phyloP scores from a whole-genome alignment of 768 basidiomycete genomes.

The Leucocoprinus birnbaumii region DNA sequence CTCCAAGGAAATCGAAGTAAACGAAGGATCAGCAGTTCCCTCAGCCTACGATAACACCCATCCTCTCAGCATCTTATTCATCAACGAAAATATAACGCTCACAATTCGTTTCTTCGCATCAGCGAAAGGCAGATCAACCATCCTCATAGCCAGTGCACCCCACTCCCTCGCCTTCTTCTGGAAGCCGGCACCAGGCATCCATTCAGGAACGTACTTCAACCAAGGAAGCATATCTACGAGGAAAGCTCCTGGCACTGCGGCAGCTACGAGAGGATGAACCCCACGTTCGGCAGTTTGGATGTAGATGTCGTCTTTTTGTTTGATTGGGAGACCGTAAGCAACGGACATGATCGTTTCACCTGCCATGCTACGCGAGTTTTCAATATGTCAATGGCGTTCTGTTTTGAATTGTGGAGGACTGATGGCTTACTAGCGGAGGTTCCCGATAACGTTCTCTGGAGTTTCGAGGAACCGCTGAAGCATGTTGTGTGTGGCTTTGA shows the following conservation, averaged over 20 bases:
- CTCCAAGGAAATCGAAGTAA: slow-evolving; percentile 15
- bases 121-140: slow-evolving; percentile 32
- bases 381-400: no score
- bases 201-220: slow-evolving; percentile 26
- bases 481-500: slow-evolving; percentile 25
- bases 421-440: not conserved
- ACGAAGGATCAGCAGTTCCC: slow-evolving; percentile 15
- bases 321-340: slow-evolving; percentile 32
- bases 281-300: slow-evolving; percentile 23
- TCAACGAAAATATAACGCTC: slow-evolving; percentile 2
- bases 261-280: slow-evolving; percentile 17
- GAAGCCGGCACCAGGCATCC: slow-evolving; percentile 31
- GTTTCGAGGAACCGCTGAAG: slow-evolving; percentile 25
- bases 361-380: slow-evolving; percentile 23
- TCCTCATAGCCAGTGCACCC: slow-evolving; percentile 26
- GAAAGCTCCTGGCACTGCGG: slow-evolving; percentile 25
- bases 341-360: slow-evolving; percentile 30
- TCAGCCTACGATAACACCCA: slow-evolving; percentile 11
- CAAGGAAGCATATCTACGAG: slow-evolving; percentile 27
- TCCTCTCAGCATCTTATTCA: not conserved
- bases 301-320: slow-evolving; percentile 27
- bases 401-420: no score
- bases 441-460: slow-evolving; percentile 13
- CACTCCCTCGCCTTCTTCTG: slow-evolving; percentile 37
- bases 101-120: slow-evolving; percentile 30